phyloP scores from a whole-genome alignment of 2,329 filamentous ascomycete genomes.

The Exophiala dermatitidis region DNA sequence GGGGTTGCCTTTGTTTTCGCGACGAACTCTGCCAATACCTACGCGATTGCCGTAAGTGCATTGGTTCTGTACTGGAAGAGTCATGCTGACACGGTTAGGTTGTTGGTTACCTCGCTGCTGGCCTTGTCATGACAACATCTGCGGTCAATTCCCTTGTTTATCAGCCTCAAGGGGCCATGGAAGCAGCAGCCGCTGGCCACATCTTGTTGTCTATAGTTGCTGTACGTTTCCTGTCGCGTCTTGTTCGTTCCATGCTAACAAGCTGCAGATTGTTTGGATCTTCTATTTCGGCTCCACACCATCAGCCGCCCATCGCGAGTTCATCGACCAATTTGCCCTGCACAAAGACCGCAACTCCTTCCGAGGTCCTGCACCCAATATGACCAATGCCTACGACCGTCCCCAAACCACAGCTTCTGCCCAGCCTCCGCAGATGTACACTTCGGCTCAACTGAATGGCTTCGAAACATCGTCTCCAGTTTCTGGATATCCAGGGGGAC shows the following conservation, averaged over 20 bases:
- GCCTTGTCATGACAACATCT: conserved; percentile 76
- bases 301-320: conserved; percentile 74
- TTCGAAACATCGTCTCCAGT: conserved; percentile 94
- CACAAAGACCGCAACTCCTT: conserved; percentile 60
- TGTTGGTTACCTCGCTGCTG: conserved; percentile 76
- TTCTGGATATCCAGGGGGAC: conserved; percentile 55
- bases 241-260: conserved; percentile 9
- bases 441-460: conserved; percentile 84
- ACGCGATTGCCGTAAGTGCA: conserved; percentile 70
- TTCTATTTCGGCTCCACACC: conserved; percentile 97
- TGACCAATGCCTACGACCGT: conserved; percentile 57
- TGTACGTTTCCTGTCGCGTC: conserved; percentile 48
- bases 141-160: conserved; percentile 84
- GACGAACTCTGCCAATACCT: conserved; percentile 75
- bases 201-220: conserved; percentile 89
- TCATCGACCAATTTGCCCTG: conserved; percentile 90
- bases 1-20: conserved; percentile 77
- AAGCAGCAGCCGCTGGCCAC: conserved; percentile 86
- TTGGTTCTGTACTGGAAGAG: neutral
- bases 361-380: conserved; percentile 38
- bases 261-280: conserved; percentile 83
- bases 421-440: conserved; percentile 89
- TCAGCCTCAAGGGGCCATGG: conserved; percentile 60
- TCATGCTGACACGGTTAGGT: conserved; percentile 41
- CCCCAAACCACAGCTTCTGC: conserved; percentile 75